Base-by-base conservation (phyloP, 148 eudicot genomes). In the Chenopodium quinoa region DNA sequence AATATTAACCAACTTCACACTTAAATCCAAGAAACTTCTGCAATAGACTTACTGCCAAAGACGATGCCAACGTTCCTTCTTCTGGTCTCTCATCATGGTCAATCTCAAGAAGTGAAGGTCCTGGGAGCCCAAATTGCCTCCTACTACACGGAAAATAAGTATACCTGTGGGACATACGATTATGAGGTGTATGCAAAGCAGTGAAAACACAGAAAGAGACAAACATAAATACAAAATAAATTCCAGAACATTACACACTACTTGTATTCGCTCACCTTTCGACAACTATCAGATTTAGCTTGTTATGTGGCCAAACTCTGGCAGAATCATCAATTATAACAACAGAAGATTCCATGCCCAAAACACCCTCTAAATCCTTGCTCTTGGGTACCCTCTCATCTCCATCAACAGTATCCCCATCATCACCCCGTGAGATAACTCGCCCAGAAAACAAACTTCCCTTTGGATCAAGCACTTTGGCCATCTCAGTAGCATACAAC, bases 281-380 rank as follows among this genome's bases (percentile, higher is more conserved):
- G 63, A 96, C 99, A 64, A 89, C 99, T 47, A 96, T 94, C 85
- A 96, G 85, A 84, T 96, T 96, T 37, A 86, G 91, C 86, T 92
- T 96, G 91, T 96, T 92, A 81, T 92, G 98, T 29, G 99, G 99
- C 99, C 99, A 96, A 82, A 96, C 99, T 84, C 95, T 88, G 62
- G 91, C 90, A 74, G 99, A 96, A 84, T 96, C 99, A 86, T 96
- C 99, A 79, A 96, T 92, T 77, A 96, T 96, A 34, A 96, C 89
- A 75, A 96, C 98, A 82, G 92, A 85, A 17, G 99, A 94, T 85
- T 96, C 99, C 98, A 96, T 90, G 52, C 99, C 99, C 87, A 96
- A 75, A 85, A 96, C 99, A 67, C 99, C 99, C 47, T 94, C 99
- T 88, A 96, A 88, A 88, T 96, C 99, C 91, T 96, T 96, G 69